Evolutionary conservation across 1,284 basidiomycete genomes (phyloP), one percentile per base, ranked within the genome.

Genomic region (Boletellus sp.): DNA sequence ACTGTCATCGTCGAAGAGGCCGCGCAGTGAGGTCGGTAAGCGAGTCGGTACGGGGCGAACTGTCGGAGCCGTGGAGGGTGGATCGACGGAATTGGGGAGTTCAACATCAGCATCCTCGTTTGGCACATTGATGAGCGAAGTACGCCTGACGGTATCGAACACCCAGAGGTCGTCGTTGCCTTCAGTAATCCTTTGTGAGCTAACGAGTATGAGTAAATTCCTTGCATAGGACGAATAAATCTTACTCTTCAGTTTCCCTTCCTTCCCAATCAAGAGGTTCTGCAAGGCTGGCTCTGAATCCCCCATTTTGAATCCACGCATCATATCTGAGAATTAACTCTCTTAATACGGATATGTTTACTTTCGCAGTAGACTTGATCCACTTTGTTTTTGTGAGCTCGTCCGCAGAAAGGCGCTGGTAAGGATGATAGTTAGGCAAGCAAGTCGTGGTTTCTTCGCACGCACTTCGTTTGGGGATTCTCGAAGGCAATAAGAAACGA

Each of bases 381-480:
- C 95, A 99, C 60, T 91, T 95, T n/a, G 82, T 80, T 68, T 90
- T 94, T 7, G 75, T 65, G 3, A 99, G 76, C 57, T 99, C 95
- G 43, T 98, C 96, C 6, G 94, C 93, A 8, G 85, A 76, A 17
- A 90, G 74, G 34, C 96, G 84, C 85, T 97, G 64, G 17, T 10
- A 48, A n/a, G 48, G 49, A 48, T 3, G 30, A 56, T 43, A 49
- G 53, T 8, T 36, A 36, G 26, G 19, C 21, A n/a, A 35, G 22
- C 8, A 8, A 19, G 22, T 19, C 8, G n/a, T 4, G 25, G 36
- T 43, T 39, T 49, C 30, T 17, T 22, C 29, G 19, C 22, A 70
- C 80, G 57, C 61, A 94, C 93, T 61, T 89, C 83, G 17, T 64
- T 70, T 1, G 96, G 89, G 39, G 82, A 82, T 60, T 96, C 92